Evolutionary conservation across 306 rosid genomes (phyloP), one percentile per base, ranked within the genome.

Genomic region (Argentina anserina): DNA sequence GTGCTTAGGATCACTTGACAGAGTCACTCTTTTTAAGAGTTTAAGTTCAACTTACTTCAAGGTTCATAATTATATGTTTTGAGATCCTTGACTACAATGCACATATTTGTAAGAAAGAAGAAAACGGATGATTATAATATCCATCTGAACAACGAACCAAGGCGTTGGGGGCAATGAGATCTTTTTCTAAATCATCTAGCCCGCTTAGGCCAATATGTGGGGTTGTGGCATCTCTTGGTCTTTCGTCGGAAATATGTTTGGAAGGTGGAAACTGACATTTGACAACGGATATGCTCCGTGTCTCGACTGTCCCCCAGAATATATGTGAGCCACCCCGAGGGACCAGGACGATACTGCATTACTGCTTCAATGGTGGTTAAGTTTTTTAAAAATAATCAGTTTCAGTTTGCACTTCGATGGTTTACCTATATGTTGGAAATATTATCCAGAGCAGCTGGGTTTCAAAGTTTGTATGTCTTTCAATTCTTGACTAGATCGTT

Each of bases 151-250:
- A n/a, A n/a, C n/a, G n/a, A n/a, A n/a, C n/a, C n/a, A n/a, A n/a
- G n/a, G n/a, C n/a, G n/a, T n/a, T n/a, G n/a, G n/a, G n/a, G n/a
- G n/a, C n/a, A n/a, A n/a, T n/a, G n/a, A n/a, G n/a, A n/a, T n/a
- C n/a, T n/a, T n/a, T n/a, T n/a, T n/a, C n/a, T n/a, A n/a, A n/a
- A n/a, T n/a, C n/a, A n/a, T n/a, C n/a, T n/a, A n/a, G n/a, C n/a
- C n/a, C n/a, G n/a, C n/a, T n/a, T n/a, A n/a, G n/a, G n/a, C 47
- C 89, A 34, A 77, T 83, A 5, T 91, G 93, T 6, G 93, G 93
- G 26, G 93, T 45, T 91, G 96, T 70, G 91, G 91, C 28, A 13
- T 21, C 28, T 0, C 0, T 21, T 52, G 26, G 13, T 52, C 59
- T 2, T 52, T 52, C 59, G 3, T 25, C 3, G 59, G 29, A 8